Evolutionary conservation across 2,329 filamentous ascomycete genomes (phyloP).

Genomic region (Alternaria consortialis): DNA sequence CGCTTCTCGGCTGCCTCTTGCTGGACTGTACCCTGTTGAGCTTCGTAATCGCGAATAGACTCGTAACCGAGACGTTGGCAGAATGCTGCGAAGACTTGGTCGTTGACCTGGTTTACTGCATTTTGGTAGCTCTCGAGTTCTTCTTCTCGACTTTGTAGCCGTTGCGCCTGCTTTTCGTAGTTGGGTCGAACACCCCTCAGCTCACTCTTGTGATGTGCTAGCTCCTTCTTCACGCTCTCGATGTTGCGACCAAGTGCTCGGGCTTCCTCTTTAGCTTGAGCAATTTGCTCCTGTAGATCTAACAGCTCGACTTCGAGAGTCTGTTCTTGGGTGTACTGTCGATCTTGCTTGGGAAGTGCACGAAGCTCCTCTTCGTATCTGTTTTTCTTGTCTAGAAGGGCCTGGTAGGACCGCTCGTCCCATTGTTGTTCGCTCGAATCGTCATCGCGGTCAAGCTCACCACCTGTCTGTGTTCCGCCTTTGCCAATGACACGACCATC

Average conservation of each 20-base stretch:
- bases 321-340: slow-evolving; percentile 80
- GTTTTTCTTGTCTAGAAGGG: slow-evolving; percentile 77
- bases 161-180: slow-evolving; percentile 74
- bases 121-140: slow-evolving; percentile 66
- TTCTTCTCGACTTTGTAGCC: slow-evolving; percentile 69
- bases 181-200: slow-evolving; percentile 81
- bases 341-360: slow-evolving; percentile 80
- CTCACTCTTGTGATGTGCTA: slow-evolving; percentile 76
- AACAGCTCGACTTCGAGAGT: slow-evolving; percentile 79
- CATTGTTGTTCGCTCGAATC: slow-evolving; percentile 80
- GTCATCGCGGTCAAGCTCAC: slow-evolving; percentile 73
- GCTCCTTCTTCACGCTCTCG: slow-evolving; percentile 81
- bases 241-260: slow-evolving; percentile 83
- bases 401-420: slow-evolving; percentile 89
- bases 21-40: slow-evolving; percentile 89
- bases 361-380: slow-evolving; percentile 81
- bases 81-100: slow-evolving; percentile 85
- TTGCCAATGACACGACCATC: slow-evolving; percentile 98
- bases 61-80: slow-evolving; percentile 86
- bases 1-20: slow-evolving; percentile 89
- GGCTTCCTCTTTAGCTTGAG: slow-evolving; percentile 77
- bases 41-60: slow-evolving; percentile 91
- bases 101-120: slow-evolving; percentile 82
- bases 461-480: slow-evolving; percentile 95
- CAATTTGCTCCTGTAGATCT: slow-evolving; percentile 79